Percentiles rank a stretch among this genome's conserved stretches.
These are phyloP conservation scores for Penicillium sp. DNA, from an alignment of 2,329 filamentous ascomycete species.

Conservation along the genomic window DNA sequence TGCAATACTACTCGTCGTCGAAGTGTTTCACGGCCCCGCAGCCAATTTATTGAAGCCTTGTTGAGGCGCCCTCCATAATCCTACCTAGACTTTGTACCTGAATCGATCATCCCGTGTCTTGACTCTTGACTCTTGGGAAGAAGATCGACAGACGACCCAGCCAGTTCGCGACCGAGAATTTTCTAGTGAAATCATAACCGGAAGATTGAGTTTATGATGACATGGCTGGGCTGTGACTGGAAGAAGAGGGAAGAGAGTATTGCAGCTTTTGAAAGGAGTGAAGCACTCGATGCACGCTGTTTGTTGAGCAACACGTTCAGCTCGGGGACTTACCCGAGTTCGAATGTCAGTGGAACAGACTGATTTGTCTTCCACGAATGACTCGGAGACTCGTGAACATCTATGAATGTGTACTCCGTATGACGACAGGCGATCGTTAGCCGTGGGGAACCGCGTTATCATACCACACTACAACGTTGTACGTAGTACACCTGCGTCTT, in stretches of 20 bases:
- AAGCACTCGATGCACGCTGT: not conserved
- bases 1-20: not conserved
- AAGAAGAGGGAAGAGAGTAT: not conserved
- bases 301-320: not conserved
- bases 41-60: not conserved
- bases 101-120: slow-evolving; percentile 3
- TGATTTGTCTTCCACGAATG: not conserved
- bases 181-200: slow-evolving; percentile 3
- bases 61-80: not conserved
- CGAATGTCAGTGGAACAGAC: not conserved
- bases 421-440: not conserved
- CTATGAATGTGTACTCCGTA: not conserved
- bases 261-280: not conserved
- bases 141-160: not conserved
- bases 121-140: not conserved
- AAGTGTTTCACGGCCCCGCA: not conserved
- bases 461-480: not conserved
- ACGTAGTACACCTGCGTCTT: not conserved
- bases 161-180: slow-evolving; percentile 1
- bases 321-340: not conserved
- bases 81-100: not conserved
- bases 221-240: not conserved
- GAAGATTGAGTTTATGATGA: slow-evolving; percentile 1
- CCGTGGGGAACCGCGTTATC: not conserved
- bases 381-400: not conserved